These are phyloP conservation scores for Anisodus tanguticus DNA, from an alignment of 257 asterid species.

Conservation along the genomic window DNA sequence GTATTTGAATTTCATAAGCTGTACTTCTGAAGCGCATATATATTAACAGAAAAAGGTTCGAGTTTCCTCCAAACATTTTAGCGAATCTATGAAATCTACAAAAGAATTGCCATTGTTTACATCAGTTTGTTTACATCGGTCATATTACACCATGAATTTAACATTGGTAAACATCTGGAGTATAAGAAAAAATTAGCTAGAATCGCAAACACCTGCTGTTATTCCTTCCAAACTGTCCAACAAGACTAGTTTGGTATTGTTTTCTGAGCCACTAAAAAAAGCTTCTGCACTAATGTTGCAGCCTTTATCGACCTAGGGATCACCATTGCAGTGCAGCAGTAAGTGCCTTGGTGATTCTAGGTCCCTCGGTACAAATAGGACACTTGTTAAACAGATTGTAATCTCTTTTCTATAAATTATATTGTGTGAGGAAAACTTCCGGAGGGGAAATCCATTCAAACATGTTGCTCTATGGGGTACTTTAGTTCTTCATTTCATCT, in stretches of 20 bases:
- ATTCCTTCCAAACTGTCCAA: not conserved
- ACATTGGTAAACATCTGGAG: not conserved
- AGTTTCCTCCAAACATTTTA: not conserved
- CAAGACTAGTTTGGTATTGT: not conserved
- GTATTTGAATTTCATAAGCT: not conserved
- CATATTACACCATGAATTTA: not conserved
- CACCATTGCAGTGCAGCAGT: not conserved
- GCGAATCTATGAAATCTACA: not conserved
- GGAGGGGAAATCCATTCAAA: not conserved
- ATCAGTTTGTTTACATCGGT: not conserved
- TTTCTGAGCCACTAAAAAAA: not conserved
- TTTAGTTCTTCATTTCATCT: not conserved
- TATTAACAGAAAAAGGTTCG: not conserved
- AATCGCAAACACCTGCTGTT: not conserved
- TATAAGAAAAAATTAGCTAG: not conserved
- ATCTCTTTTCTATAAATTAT: not conserved
- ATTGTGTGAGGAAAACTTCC: not conserved
- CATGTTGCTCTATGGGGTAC: not conserved
- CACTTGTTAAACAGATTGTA: not conserved
- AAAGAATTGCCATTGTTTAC: not conserved
- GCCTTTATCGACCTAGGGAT: not conserved
- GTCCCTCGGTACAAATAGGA: not conserved
- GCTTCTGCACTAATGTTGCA: not conserved
- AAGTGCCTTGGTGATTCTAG: not conserved
- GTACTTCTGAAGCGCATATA: not conserved